These are phyloP conservation scores for Pelargonium citronellum DNA, from an alignment of 441 rosid species.

Conservation along the genomic window DNA sequence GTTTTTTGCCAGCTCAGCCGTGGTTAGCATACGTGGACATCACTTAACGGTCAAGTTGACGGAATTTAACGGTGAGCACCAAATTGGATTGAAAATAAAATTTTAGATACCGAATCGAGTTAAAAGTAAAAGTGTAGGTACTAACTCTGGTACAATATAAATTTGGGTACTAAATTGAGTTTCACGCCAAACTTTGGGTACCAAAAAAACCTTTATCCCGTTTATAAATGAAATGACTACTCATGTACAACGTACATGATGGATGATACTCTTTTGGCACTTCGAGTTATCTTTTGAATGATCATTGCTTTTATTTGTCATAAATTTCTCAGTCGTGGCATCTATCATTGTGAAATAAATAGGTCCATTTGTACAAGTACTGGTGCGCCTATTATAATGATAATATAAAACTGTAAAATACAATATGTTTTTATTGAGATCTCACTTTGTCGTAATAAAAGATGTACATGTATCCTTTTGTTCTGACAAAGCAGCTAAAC, in stretches of 20 bases:
- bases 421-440: not conserved
- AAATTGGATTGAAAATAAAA: no score
- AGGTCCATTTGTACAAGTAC: not conserved
- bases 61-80: no score
- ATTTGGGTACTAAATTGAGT: no score
- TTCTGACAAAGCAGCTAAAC: not conserved
- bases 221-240: not conserved
- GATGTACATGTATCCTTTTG: not conserved
- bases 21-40: no score
- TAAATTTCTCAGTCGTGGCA: not conserved
- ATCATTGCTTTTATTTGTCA: not conserved
- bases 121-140: no score
- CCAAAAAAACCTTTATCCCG: no score
- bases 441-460: not conserved
- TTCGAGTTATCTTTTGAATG: not conserved
- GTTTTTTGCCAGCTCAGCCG: no score
- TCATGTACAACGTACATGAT: not conserved
- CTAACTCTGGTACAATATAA: no score
- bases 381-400: not conserved
- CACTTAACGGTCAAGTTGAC: no score
- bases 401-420: not conserved
- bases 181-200: no score
- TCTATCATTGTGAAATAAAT: not conserved
- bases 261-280: not conserved
- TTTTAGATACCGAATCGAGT: no score